phyloP scores from a whole-genome alignment of 192 early-diverging fungal genomes.

The Coemansia erecta region DNA sequence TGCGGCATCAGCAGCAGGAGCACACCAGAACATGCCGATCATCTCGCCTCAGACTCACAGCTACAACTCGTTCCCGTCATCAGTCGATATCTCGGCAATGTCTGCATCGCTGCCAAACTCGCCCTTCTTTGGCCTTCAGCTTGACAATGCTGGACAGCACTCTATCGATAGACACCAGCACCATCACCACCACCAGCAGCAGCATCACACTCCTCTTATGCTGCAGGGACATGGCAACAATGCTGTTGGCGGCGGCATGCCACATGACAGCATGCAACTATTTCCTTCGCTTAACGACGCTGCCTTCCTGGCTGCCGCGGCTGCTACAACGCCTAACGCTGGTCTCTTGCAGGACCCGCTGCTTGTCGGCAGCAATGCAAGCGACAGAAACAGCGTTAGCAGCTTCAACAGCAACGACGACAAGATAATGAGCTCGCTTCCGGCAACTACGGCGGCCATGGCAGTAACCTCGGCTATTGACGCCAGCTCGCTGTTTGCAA shows the following conservation, averaged over 20 bases:
- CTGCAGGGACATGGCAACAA: conserved; percentile 4
- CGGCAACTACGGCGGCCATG: conserved; percentile 4
- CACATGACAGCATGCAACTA: conserved; percentile 30
- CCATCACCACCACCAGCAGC: conserved; percentile 9
- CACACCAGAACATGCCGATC: conserved; percentile 16
- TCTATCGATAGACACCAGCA: conserved; percentile 8
- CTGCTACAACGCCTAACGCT: background rate
- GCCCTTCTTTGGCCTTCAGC: conserved; percentile 29
- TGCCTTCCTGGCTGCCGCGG: conserved; percentile 14
- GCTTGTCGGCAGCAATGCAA: conserved; percentile 4
- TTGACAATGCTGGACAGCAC: conserved; percentile 15
- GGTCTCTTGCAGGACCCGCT: conserved; percentile 8
- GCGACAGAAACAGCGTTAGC: conserved; percentile 8
- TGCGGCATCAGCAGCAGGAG: background rate
- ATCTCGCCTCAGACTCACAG: conserved; percentile 35
- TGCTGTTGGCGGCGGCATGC: conserved; percentile 8
- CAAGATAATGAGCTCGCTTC: background rate
- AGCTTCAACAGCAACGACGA: conserved; percentile 7
- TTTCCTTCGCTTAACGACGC: conserved; percentile 44
- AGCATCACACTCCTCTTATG: conserved; percentile 5
- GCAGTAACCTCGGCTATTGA: conserved; percentile 1
- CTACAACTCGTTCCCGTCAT: conserved; percentile 15
- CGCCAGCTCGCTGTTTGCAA: conserved; percentile 1
- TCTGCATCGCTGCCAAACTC: conserved; percentile 47
- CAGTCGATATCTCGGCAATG: conserved; percentile 28